Percentiles rank a stretch among this genome's conserved stretches.
These are phyloP conservation scores for Carallia pectinifolia DNA, from an alignment of 345 rosid species.

Conservation along the genomic window DNA sequence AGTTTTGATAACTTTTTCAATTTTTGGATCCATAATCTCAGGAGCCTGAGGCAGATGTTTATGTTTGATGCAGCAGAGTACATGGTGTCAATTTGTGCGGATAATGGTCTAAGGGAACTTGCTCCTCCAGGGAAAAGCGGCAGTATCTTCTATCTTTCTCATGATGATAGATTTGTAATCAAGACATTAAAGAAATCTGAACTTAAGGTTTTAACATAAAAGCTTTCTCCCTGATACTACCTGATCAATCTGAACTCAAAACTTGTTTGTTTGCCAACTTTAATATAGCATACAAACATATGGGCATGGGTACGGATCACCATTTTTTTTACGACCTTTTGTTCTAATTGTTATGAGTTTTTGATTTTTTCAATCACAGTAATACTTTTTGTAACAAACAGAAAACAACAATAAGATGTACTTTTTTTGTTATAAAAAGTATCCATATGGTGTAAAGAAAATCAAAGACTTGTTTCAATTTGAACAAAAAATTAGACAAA, in stretches of 20 bases:
- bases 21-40: constrained; percentile 27
- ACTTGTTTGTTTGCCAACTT: background rate
- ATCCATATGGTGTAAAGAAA: too few relatives aligned
- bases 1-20: constrained; percentile 6
- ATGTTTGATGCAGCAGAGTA: constrained; percentile 95
- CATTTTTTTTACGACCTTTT: too few relatives aligned
- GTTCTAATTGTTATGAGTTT: too few relatives aligned
- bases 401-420: too few relatives aligned
- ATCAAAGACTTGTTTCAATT: too few relatives aligned
- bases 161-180: constrained; percentile 85
- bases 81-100: constrained; percentile 99
- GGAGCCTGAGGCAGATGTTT: constrained; percentile 97
- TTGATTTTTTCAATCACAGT: too few relatives aligned
- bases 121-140: constrained; percentile 95
- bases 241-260: background rate
- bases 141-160: constrained; percentile 91
- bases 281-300: too few relatives aligned
- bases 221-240: background rate
- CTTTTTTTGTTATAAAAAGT: too few relatives aligned
- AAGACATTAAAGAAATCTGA: constrained; percentile 81
- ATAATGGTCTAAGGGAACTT: constrained; percentile 80
- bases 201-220: constrained; percentile 64
- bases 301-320: too few relatives aligned
- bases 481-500: too few relatives aligned
- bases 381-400: too few relatives aligned